These are phyloP conservation scores for Blastobotrys chiropterorum DNA, from an alignment of 805 yeast species.

Conservation along the genomic window DNA sequence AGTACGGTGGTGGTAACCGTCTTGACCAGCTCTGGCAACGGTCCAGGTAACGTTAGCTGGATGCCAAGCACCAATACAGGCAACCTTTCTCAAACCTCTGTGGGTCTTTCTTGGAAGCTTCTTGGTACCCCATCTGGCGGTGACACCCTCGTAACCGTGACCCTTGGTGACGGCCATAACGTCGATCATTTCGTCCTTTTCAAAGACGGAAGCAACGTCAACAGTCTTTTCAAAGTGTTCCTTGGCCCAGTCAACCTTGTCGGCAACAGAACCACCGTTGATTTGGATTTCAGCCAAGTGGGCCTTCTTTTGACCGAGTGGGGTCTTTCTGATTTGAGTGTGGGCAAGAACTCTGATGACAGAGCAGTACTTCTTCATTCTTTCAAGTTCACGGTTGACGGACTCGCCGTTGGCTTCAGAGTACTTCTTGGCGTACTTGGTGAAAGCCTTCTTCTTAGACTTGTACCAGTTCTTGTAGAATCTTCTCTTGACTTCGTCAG, in stretches of 20 bases:
- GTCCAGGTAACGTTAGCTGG: conserved; percentile 99
- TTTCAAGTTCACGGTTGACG: conserved; percentile 93
- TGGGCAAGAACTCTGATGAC: conserved; percentile 99
- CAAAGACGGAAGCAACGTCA: conserved; percentile 90
- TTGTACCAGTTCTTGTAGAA: conserved; percentile 99
- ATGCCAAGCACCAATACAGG: conserved; percentile 99
- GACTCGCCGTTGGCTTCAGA: conserved; percentile 74
- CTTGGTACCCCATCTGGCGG: conserved; percentile 99
- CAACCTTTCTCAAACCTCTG: conserved; percentile 99
- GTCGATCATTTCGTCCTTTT: conserved; percentile 97
- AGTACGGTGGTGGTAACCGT: conserved; percentile 99
- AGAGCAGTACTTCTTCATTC: conserved; percentile 96
- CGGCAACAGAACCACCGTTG: conserved; percentile 98
- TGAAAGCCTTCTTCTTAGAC: conserved; percentile 99
- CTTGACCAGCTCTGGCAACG: conserved; percentile 99
- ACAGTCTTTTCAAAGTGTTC: conserved; percentile 99
- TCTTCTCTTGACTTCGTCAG: conserved; percentile 99
- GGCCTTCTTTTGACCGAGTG: conserved; percentile 98
- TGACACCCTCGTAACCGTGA: conserved; percentile 99
- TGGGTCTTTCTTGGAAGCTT: conserved; percentile 99
- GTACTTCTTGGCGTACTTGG: conserved; percentile 99
- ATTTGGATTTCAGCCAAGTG: conserved; percentile 99
- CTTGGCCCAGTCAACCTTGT: conserved; percentile 97
- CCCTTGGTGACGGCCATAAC: conserved; percentile 99
- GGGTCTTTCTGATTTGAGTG: conserved; percentile 99